phyloP scores from a whole-genome alignment of 139 green algal genomes.

The Chlamydomonas sp. region DNA sequence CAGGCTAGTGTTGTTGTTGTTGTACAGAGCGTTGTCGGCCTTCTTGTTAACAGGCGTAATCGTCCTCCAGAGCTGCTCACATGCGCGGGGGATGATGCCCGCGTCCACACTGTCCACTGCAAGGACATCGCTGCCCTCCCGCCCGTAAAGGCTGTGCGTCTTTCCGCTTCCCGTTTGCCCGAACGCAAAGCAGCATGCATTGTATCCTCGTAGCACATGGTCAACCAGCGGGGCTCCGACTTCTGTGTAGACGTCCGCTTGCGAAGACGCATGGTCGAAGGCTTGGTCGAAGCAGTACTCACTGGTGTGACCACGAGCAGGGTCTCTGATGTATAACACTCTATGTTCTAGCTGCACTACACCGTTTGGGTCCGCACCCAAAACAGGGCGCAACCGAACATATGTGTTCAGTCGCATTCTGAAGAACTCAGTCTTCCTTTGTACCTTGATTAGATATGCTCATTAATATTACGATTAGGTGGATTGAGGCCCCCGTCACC shows the following conservation, averaged over 20 bases:
- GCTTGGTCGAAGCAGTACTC: conserved; percentile 49
- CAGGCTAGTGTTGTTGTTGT: no score
- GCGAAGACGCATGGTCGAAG: conserved; percentile 2
- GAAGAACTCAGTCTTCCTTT: not conserved
- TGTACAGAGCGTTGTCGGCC: not conserved
- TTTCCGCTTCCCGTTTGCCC: conserved; percentile 69
- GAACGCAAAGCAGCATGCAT: conserved; percentile 67
- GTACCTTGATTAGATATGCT: no score
- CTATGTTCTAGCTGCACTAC: not conserved
- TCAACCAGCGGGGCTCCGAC: conserved; percentile 29
- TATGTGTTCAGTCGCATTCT: conserved; percentile 8
- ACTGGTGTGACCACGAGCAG: conserved; percentile 13
- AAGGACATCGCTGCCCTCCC: not conserved
- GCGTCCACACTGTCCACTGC: conserved; percentile 1
- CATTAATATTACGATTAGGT: no score
- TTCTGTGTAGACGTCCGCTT: conserved; percentile 32
- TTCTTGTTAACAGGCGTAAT: conserved; percentile 6
- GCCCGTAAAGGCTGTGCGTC: conserved; percentile 53
- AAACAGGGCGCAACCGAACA: conserved; percentile 6
- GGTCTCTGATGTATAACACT: conserved; percentile 35
- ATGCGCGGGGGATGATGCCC: conserved; percentile 49
- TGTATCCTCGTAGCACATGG: conserved; percentile 57
- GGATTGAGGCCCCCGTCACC: no score
- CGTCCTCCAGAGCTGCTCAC: conserved; percentile 43
- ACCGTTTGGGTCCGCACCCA: not conserved